A percentile compares a stretch with the other conserved stretches of the same genome.
phyloP scores from a whole-genome alignment of 2,329 filamentous ascomycete species.

The Botryosphaeria dothidea region DNA sequence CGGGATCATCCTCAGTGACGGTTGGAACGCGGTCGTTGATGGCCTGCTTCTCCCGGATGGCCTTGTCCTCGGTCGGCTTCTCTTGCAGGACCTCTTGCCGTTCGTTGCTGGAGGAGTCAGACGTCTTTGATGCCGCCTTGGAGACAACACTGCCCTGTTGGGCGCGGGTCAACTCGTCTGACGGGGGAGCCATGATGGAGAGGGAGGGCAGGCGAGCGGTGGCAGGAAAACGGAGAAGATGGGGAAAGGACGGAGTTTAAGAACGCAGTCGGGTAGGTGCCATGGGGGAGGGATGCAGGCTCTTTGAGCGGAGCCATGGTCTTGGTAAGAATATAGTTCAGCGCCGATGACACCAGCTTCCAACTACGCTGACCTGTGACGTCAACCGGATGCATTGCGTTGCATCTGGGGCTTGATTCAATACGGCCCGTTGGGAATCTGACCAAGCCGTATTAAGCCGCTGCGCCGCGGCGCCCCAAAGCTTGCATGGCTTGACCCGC shows the following conservation, averaged over 20 bases:
- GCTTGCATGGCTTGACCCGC: constrained; percentile 17
- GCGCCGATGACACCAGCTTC: not conserved
- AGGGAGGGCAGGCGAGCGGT: not conserved
- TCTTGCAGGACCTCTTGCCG: constrained; percentile 1
- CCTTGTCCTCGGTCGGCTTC: not conserved
- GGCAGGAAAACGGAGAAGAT: not conserved
- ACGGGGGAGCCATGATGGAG: constrained; percentile 1
- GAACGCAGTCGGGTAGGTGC: not conserved
- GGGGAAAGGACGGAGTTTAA: not conserved
- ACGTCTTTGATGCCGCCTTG: not conserved
- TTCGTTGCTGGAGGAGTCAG: constrained; percentile 4
- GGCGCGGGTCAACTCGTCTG: not conserved
- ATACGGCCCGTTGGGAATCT: not conserved
- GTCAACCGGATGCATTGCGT: not conserved
- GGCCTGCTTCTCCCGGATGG: constrained; percentile 6
- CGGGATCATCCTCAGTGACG: constrained; percentile 13
- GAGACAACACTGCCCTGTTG: not conserved
- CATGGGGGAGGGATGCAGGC: not conserved
- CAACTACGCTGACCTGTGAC: not conserved
- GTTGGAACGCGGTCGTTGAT: not conserved
- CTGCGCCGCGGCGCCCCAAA: constrained; percentile 1
- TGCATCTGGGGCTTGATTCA: not conserved
- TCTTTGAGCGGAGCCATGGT: not conserved
- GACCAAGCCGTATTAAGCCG: constrained; percentile 9
- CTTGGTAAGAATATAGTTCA: not conserved